Base-by-base conservation (phyloP, 208 protist genomes). In the Trypanosoma caninum region DNA sequence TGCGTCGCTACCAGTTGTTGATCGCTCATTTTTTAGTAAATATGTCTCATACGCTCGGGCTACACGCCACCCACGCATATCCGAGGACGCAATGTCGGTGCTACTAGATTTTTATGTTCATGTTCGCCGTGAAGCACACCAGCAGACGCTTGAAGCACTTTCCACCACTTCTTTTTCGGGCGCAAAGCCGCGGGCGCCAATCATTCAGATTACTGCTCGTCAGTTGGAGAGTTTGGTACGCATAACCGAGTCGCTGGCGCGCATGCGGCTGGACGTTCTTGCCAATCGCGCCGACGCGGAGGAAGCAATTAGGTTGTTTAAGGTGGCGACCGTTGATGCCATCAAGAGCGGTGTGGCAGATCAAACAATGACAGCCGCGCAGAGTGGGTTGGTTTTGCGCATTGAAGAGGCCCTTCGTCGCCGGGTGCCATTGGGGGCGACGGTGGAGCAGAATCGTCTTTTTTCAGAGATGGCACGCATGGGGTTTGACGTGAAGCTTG, bases 61-160 rank as follows among this genome's bases (percentile, higher is more conserved):
- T 18, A 86, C 86, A 30, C 97, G 94, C 58, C 78, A 79, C 25
- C 96, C 98, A 18, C 68, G 88, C 48, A 88, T 99, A 31, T 94
- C 87, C 7, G 80, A 90, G 22, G 92, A 97, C 30, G 97, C 97
- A 8, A 91, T 92, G 40, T 84, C 91, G 13, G 71, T 86, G 31
- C 80, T 99, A 40, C 66, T 94, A 20, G 95, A 98, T 69, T 97
- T 98, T 58, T 99, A 98, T 80, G 97, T 99, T 8, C 71, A 94
- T 44, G 87, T 99, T 25, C 85, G 97, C 37, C 73, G 87, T 20
- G 74, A 87, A 7, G 78, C 84, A 5, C 84, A 93, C 61, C 72
- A 81, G 59, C 82, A 83, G 56, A 88, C 87, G 41, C 70, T 92
- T 14, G 77, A 95, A 51, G 22, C 78, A 13, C 66, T 84, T 27